Conservation (phyloP, 73 alveolate species). For the Effrenium voratum region DNA sequence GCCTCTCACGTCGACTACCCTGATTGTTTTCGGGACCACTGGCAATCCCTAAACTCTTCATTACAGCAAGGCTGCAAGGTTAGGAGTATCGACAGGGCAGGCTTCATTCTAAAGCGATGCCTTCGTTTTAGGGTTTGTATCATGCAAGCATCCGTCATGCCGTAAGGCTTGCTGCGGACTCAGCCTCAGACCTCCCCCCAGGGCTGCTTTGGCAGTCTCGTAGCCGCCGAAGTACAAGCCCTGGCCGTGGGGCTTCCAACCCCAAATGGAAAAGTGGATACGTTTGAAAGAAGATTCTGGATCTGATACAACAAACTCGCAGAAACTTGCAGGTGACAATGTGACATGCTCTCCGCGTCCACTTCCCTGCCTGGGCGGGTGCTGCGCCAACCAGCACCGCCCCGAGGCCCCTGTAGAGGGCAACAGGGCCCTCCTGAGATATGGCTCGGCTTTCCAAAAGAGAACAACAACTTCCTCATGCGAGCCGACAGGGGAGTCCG, state of each 20-base stretch:
- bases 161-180: too few species aligned
- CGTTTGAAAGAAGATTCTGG: too few species aligned
- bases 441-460: not conserved
- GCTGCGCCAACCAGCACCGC: conserved; percentile 92
- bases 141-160: not conserved
- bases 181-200: conserved; percentile 53
- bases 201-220: conserved; percentile 69
- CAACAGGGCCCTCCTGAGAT: conserved; percentile 65
- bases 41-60: too few species aligned
- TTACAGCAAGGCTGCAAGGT: too few species aligned
- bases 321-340: too few species aligned
- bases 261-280: too few species aligned
- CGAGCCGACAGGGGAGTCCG: too few species aligned
- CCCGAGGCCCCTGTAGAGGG: conserved; percentile 78
- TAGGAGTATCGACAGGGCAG: too few species aligned
- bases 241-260: conserved; percentile 33
- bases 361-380: conserved; percentile 52
- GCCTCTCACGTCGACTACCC: too few species aligned
- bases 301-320: too few species aligned
- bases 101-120: not conserved
- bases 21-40: too few species aligned
- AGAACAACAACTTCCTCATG: too few species aligned
- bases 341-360: not conserved
- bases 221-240: conserved; percentile 93
- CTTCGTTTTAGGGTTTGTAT: not conserved